These are phyloP conservation scores for Alternaria sp. DNA, from an alignment of 2,329 filamentous ascomycete genomes.

Conservation along the genomic window DNA sequence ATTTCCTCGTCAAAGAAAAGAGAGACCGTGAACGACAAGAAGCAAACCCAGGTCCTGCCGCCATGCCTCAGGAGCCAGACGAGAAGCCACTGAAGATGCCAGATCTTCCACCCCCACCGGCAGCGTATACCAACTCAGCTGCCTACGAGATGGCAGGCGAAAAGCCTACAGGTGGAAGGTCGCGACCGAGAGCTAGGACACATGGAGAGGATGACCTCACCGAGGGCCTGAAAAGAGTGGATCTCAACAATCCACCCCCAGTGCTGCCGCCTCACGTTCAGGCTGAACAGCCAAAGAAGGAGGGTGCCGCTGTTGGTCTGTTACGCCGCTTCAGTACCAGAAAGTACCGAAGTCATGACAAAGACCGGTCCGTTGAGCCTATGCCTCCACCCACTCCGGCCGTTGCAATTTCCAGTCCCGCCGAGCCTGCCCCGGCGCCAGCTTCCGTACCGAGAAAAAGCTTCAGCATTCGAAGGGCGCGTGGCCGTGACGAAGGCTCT, in stretches of 20 bases:
- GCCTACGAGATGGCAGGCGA: slow-evolving; percentile 91
- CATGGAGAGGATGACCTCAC: slow-evolving; percentile 93
- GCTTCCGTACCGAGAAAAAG: slow-evolving; percentile 78
- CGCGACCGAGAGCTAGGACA: slow-evolving; percentile 85
- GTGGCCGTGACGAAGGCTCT: slow-evolving; percentile 63
- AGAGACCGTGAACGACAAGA: slow-evolving; percentile 77
- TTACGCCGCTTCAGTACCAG: slow-evolving; percentile 91
- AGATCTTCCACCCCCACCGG: slow-evolving; percentile 81
- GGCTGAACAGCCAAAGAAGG: slow-evolving; percentile 72
- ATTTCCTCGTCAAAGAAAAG: slow-evolving; percentile 96
- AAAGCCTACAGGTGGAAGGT: slow-evolving; percentile 82
- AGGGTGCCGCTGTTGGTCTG: slow-evolving; percentile 84
- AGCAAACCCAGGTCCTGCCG: slow-evolving; percentile 66
- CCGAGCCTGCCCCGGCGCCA: slow-evolving; percentile 66
- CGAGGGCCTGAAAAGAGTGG: slow-evolving; percentile 74
- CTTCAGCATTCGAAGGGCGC: slow-evolving; percentile 78
- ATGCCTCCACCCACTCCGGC: slow-evolving; percentile 76
- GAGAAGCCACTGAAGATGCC: slow-evolving; percentile 70
- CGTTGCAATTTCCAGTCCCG: slow-evolving; percentile 81
- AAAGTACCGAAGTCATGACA: slow-evolving; percentile 69
- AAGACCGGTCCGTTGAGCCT: slow-evolving; percentile 60
- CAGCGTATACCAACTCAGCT: slow-evolving; percentile 86
- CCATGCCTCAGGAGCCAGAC: slow-evolving; percentile 65
- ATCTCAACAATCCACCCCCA: slow-evolving; percentile 61
- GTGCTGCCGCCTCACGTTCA: slow-evolving; percentile 63